Percentiles rank a stretch among this genome's conserved stretches.
phyloP scores from a whole-genome alignment of 306 rosid genomes.

The Lathyrus sativus region DNA sequence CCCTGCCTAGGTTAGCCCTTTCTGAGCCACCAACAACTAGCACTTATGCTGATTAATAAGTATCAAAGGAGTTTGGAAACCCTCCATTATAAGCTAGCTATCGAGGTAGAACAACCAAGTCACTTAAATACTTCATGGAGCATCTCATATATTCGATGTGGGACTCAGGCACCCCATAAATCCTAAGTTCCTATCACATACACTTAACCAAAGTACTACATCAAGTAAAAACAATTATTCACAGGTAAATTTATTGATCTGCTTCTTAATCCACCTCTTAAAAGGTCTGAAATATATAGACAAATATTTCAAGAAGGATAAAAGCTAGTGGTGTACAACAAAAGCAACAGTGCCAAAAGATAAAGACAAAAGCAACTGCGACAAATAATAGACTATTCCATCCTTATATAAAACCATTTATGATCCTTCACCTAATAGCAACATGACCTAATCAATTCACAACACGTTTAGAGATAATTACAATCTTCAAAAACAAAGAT shows the following conservation, averaged over 20 bases:
- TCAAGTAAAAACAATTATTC: slow-evolving; percentile 28
- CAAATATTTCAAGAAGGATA: slow-evolving; percentile 9
- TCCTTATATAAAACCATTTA: neutral
- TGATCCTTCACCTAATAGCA: neutral
- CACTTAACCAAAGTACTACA: slow-evolving; percentile 25
- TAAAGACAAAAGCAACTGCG: neutral
- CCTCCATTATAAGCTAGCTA: neutral
- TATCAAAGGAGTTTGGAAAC: neutral
- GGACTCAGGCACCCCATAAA: neutral
- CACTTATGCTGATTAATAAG: neutral
- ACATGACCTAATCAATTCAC: neutral
- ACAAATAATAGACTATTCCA: slow-evolving; percentile 8
- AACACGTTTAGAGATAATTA: neutral
- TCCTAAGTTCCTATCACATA: neutral
- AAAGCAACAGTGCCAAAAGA: slow-evolving; percentile 28
- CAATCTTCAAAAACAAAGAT: slow-evolving; percentile 7
- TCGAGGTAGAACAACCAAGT: neutral
- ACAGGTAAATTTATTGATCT: slow-evolving; percentile 18
- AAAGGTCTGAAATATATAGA: slow-evolving; percentile 1
- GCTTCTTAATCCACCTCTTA: slow-evolving; percentile 19
- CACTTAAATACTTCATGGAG: neutral
- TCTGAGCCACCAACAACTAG: too few relatives aligned
- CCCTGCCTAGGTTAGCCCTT: too few relatives aligned
- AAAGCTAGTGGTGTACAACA: slow-evolving; percentile 2
- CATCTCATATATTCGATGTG: neutral